Evolutionary conservation across 192 early-diverging fungal genomes (phyloP).

Genomic region (Allomyces macrogynus): DNA sequence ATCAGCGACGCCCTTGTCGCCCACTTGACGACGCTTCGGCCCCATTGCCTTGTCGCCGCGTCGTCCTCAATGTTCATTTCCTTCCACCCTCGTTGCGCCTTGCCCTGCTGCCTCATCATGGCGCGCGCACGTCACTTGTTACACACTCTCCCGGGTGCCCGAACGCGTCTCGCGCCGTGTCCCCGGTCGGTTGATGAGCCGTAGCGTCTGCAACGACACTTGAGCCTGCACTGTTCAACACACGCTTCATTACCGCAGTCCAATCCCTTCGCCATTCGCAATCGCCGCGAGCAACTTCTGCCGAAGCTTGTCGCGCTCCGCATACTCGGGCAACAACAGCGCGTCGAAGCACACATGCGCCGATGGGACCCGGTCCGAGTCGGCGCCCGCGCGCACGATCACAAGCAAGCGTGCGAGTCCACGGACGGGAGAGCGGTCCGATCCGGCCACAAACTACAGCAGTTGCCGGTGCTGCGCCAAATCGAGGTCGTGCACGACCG

Average conservation of each 20-base stretch:
- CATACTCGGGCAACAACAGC: slow-evolving; percentile 66
- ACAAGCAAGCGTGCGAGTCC: slow-evolving; percentile 70
- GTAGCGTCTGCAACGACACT: too few species aligned
- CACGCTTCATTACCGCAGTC: slow-evolving; percentile 30
- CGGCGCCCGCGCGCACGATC: slow-evolving; percentile 70
- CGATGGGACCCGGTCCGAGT: slow-evolving; percentile 68
- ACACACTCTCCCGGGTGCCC: too few species aligned
- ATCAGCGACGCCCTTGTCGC: too few species aligned
- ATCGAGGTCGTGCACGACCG: slow-evolving; percentile 3
- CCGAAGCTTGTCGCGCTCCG: slow-evolving; percentile 51
- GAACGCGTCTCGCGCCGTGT: too few species aligned
- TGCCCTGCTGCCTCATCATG: too few species aligned
- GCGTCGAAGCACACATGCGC: slow-evolving; percentile 89
- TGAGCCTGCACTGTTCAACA: too few species aligned
- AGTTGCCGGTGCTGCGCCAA: slow-evolving; percentile 60
- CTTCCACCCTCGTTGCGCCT: too few species aligned
- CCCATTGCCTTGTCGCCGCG: too few species aligned
- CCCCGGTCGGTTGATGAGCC: too few species aligned
- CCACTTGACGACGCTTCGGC: too few species aligned
- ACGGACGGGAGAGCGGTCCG: slow-evolving; percentile 74
- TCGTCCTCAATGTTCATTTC: too few species aligned
- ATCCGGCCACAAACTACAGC: slow-evolving; percentile 75
- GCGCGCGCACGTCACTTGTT: too few species aligned
- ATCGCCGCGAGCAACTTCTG: slow-evolving; percentile 60
- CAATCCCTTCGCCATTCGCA: slow-evolving; percentile 59